phyloP scores from a whole-genome alignment of 108 stramenopile genomes.

The Schizochytrium sp. region DNA sequence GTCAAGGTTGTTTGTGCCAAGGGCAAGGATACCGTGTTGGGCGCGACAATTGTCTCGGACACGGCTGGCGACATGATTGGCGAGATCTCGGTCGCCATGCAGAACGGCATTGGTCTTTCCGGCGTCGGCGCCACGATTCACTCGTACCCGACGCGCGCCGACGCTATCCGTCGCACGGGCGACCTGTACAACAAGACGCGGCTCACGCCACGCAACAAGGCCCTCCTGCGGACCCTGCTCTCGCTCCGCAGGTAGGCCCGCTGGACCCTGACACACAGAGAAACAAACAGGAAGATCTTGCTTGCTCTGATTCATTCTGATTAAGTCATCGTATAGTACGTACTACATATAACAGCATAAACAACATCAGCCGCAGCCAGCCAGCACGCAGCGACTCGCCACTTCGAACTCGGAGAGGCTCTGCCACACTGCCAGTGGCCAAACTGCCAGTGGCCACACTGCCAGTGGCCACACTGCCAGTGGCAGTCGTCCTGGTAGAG shows the following conservation, averaged over 20 bases:
- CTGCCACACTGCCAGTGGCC: too few species aligned
- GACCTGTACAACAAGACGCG: neutral
- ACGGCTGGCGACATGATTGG: conserved; percentile 90
- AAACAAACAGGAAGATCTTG: too few species aligned
- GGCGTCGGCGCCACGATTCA: conserved; percentile 80
- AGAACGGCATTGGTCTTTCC: conserved; percentile 65
- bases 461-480: too few species aligned
- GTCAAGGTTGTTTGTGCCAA: conserved; percentile 69
- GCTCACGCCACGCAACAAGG: neutral
- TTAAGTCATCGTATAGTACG: too few species aligned
- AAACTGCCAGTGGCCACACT: too few species aligned
- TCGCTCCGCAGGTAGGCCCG: neutral
- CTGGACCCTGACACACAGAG: too few species aligned
- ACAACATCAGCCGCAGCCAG: too few species aligned
- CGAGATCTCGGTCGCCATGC: conserved; percentile 84
- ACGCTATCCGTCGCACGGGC: neutral
- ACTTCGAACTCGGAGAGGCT: too few species aligned
- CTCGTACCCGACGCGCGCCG: conserved; percentile 69
- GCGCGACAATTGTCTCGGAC: conserved; percentile 77
- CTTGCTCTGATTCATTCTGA: too few species aligned
- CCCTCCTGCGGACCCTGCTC: neutral
- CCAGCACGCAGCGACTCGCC: too few species aligned
- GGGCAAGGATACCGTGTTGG: conserved; percentile 79
- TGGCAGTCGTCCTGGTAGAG: too few species aligned
- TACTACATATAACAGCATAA: too few species aligned